These are phyloP conservation scores for Hyparrhenia diplandra DNA, from an alignment of 176 grass and related monocot species.

Conservation along the genomic window DNA sequence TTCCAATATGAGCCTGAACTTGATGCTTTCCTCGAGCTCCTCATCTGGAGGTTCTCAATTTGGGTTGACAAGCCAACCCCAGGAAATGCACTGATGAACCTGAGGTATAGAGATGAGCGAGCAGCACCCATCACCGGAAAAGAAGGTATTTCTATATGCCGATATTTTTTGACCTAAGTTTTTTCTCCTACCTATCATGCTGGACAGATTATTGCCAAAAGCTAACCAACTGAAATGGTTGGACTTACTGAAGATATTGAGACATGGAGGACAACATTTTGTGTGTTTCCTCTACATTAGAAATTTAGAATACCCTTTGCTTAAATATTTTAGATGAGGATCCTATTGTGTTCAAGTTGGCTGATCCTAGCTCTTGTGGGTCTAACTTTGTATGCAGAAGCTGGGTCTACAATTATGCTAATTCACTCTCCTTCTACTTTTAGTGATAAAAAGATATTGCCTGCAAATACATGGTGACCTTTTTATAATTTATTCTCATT, in stretches of 20 bases:
- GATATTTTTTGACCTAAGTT: no score
- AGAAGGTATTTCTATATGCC: conserved; percentile 49
- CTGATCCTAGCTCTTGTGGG: neutral
- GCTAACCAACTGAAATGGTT: no score
- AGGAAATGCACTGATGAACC: conserved; percentile 91
- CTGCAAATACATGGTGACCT: neutral
- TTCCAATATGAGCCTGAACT: conserved; percentile 92
- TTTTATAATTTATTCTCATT: neutral
- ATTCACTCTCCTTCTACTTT: neutral
- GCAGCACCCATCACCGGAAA: conserved; percentile 56
- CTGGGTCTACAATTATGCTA: neutral
- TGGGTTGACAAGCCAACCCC: conserved; percentile 99
- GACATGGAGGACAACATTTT: neutral
- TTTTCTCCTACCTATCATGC: neutral
- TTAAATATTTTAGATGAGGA: neutral
- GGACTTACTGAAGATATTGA: neutral
- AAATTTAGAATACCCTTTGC: neutral
- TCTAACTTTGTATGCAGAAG: conserved; percentile 4
- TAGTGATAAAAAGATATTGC: neutral
- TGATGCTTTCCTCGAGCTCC: conserved; percentile 94
- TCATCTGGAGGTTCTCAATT: conserved; percentile 99
- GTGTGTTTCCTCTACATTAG: neutral
- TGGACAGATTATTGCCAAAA: no score
- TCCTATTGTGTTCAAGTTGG: neutral
- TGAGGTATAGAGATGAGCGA: conserved; percentile 88